A percentile compares a stretch with the other conserved stretches of the same genome.
These are phyloP conservation scores for Stygiomarasmius scandens DNA, from an alignment of 1,284 basidiomycete genomes.

Conservation along the genomic window DNA sequence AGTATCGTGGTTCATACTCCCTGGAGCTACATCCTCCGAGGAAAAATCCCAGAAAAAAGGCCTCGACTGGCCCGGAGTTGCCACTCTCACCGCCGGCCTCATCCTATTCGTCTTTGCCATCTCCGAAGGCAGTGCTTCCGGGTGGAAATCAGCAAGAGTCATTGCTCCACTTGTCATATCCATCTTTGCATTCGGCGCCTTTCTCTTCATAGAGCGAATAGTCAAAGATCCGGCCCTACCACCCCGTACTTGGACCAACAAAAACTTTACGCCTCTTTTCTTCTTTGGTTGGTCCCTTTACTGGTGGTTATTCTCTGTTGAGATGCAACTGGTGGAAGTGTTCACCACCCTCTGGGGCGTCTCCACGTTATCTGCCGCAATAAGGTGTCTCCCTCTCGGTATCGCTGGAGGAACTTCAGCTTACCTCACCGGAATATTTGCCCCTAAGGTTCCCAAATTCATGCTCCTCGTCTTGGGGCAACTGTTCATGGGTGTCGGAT, in stretches of 20 bases:
- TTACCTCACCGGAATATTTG: slow-evolving; percentile 16
- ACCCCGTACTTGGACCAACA: slow-evolving; percentile 19
- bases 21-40: slow-evolving; percentile 1
- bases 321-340: slow-evolving; percentile 12
- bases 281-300: slow-evolving; percentile 24
- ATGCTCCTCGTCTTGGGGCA: slow-evolving; percentile 18
- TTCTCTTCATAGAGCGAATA: slow-evolving; percentile 19
- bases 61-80: slow-evolving; percentile 21
- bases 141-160: slow-evolving; percentile 19
- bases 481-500: slow-evolving; percentile 18
- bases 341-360: slow-evolving; percentile 16
- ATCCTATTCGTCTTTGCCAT: slow-evolving; percentile 23
- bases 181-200: slow-evolving; percentile 15
- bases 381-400: slow-evolving; percentile 18
- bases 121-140: slow-evolving; percentile 19
- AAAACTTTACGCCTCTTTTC: slow-evolving; percentile 21
- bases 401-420: slow-evolving; percentile 17
- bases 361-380: slow-evolving; percentile 15
- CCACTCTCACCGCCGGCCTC: slow-evolving; percentile 19
- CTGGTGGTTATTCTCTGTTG: slow-evolving; percentile 19
- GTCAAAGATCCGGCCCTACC: slow-evolving; percentile 22
- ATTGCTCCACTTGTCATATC: slow-evolving; percentile 21
- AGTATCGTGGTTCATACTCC: slow-evolving; percentile 21
- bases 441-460: slow-evolving; percentile 15
- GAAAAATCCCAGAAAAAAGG: slow-evolving; percentile 2